phyloP scores from a whole-genome alignment of 805 yeast species.

The Metschnikowia matae region DNA sequence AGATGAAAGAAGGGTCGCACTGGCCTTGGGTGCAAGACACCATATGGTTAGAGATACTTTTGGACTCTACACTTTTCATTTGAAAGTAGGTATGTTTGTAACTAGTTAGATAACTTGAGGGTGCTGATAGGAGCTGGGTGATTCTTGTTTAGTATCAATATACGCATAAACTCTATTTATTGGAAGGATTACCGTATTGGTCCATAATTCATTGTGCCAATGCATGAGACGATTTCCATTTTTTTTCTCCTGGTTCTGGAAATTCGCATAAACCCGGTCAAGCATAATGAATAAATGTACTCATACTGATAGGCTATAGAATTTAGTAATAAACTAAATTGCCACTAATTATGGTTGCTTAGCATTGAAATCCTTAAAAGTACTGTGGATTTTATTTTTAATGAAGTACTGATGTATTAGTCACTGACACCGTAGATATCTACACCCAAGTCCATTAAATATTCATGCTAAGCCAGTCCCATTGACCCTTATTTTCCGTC shows the following conservation, averaged over 20 bases:
- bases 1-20: not conserved
- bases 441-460: constrained; percentile 18
- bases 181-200: too few relatives aligned
- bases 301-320: too few relatives aligned
- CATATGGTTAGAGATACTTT: not conserved
- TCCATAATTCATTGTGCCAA: not conserved
- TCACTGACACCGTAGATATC: not conserved
- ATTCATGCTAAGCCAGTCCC: constrained; percentile 49
- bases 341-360: not conserved
- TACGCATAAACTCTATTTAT: not conserved
- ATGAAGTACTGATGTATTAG: not conserved
- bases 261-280: too few relatives aligned
- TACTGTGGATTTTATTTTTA: too few relatives aligned
- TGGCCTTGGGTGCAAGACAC: not conserved
- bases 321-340: too few relatives aligned
- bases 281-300: too few relatives aligned
- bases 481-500: constrained; percentile 23
- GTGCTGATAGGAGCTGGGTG: too few relatives aligned
- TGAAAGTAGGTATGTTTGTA: too few relatives aligned
- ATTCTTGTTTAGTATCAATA: not conserved
- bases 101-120: too few relatives aligned
- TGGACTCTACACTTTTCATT: not conserved
- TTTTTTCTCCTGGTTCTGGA: not conserved
- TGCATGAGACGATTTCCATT: not conserved
- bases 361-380: not conserved